Base-by-base conservation (phyloP, 2,329 filamentous ascomycete species). In the Ceratocystis harringtonii region DNA sequence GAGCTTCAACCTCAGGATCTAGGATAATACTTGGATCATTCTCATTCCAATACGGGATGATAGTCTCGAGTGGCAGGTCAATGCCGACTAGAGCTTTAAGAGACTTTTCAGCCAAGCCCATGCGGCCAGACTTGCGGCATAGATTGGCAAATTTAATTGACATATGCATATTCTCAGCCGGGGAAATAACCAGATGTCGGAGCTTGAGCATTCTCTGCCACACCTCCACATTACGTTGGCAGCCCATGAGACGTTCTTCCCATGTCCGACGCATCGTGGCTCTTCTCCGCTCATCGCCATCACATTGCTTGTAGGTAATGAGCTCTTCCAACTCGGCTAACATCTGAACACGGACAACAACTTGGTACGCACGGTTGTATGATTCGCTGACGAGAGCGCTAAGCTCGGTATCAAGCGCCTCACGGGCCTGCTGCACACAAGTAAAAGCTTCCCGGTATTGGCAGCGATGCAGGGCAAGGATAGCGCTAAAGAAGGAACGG, bases 101-200 rank as follows among this genome's bases (percentile, higher is more conserved):
- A 10, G 92, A 95, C 76, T 96, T 95, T 76, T 99, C 94, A 0
- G 94, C 94, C 61, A 99, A 82, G 8, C 94, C 92, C 81, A 92
- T 92, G 36, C 94, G 88, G 66, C 90, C 89, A 57, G 92, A 96
- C 75, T 99, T 99, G 71, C 95, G 89, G 75, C 95, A 99, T 5
- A 99, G 84, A 71, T 97, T 99, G 71, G 94, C 90, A 74, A 96
- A 99, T 74, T 99, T 99, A 79, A 99, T 97, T 86, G 92, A 96
- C 91, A 99, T 99, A 71, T 95, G 89, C 80, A 95, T 90, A 72
- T 96, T 96, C 74, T 99, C 92, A 43, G 84, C 84, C 0, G 95
- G 92, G 0, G 87, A 87, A 68, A 97, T 92, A 67, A 99, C 94
- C 63, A 99, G 80, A 22, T 91, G 89, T 68, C 94, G 86, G 41